Evolutionary conservation across 75 land plant genomes (phyloP), one percentile per base, ranked within the genome.

Genomic region (Pinus tabuliformis): DNA sequence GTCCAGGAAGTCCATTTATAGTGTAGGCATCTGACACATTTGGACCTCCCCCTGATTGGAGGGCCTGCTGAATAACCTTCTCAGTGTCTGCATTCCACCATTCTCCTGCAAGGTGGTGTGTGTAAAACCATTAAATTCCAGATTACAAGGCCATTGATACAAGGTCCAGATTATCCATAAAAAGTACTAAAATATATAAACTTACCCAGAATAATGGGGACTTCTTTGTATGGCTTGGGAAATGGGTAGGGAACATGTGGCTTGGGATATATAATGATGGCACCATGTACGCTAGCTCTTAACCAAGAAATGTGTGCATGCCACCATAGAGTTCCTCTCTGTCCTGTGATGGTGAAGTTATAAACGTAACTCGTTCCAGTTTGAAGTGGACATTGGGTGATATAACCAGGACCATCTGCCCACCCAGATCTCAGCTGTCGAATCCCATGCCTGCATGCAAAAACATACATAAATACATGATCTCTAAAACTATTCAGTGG

Each of bases 1-100:
- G 80, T 3, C 91, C 91, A 2, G 89, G 91, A 22, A 78, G 80
- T 15, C 91, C 91, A 78, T 89, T 89, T 37, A 89, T 89, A 33
- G 84, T 87, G 36, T 84, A 84, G 21, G 89, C 86, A 72, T 89
- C 89, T 3, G 89, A 79, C 18, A 80, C 73, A 14, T 86, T 81
- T 20, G 81, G 84, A 15, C 86, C 89, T 56, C 84, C 89, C 17
- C 91, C 91, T 15, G 75, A 73, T 28, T 70, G 72, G 16, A 87
- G 56, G 8, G 84, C 82, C 14, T 87, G 75, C 2, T 58, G 56
- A 15, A 83, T 74, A 4, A 89, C 68, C n/a, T 78, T 80, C 73
- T 84, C 89, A 5, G 89, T 78, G 33, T 87, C 80, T 4, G 49
- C 70, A 75, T 87, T 89, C 79, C 76, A 89, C 89, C 91, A 89